phyloP scores from a whole-genome alignment of 805 yeast genomes.

The Suhomyces pyralidae region DNA sequence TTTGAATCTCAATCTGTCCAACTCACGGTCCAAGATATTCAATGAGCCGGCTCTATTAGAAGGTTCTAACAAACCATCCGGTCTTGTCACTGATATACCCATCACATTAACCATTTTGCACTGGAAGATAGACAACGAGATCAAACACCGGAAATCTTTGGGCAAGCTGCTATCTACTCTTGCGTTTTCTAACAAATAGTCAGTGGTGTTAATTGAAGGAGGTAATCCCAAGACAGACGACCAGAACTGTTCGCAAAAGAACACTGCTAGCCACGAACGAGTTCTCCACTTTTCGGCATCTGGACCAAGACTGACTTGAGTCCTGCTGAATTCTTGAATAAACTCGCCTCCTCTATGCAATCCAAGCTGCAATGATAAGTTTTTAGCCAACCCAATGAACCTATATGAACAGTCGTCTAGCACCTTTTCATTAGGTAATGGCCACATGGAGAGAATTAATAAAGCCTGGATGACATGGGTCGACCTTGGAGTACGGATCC shows the following conservation, averaged over 20 bases:
- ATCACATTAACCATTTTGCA: constrained; percentile 77
- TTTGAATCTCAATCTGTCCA: constrained; percentile 66
- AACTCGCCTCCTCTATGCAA: constrained; percentile 85
- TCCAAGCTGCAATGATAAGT: constrained; percentile 80
- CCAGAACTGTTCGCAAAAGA: constrained; percentile 88
- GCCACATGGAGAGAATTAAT: constrained; percentile 84
- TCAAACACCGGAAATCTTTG: constrained; percentile 64
- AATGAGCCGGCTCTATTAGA: constrained; percentile 77
- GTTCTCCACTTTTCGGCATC: constrained; percentile 95
- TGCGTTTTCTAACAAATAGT: constrained; percentile 77
- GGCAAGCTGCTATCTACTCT: constrained; percentile 66
- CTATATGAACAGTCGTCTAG: constrained; percentile 89
- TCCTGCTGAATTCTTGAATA: constrained; percentile 84
- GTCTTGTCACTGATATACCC: constrained; percentile 81
- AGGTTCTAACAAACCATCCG: constrained; percentile 87
- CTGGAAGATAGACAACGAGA: constrained; percentile 76
- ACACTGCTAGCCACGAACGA: constrained; percentile 85
- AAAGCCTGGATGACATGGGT: constrained; percentile 92
- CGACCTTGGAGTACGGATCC: constrained; percentile 90
- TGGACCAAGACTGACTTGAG: constrained; percentile 77
- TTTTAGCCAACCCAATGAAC: constrained; percentile 83
- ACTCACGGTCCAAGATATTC: constrained; percentile 72
- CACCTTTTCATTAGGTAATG: constrained; percentile 87
- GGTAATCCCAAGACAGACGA: constrained; percentile 85
- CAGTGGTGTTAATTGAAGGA: constrained; percentile 74